Percentiles rank a stretch among this genome's conserved stretches.
Conservation (phyloP, 495 filamentous ascomycete species). For the Bacidia rubella region DNA sequence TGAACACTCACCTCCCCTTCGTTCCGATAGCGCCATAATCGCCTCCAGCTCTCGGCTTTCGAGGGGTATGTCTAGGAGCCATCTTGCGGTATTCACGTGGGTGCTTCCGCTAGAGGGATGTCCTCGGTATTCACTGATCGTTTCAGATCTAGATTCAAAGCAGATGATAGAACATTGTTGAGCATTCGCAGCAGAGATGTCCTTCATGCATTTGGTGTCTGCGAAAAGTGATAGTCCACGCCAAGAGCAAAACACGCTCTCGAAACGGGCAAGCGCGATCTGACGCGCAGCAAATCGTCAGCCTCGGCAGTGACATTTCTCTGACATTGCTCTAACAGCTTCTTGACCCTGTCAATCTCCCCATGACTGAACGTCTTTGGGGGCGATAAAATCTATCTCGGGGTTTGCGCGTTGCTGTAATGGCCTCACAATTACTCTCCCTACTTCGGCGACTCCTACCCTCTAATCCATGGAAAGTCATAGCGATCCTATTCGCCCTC, state of each 20-base stretch:
- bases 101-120: too few relatives aligned
- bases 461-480: slow-evolving; percentile 31
- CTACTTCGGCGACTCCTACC: background rate
- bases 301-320: background rate
- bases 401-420: too few relatives aligned
- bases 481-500: slow-evolving; percentile 40
- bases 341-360: background rate
- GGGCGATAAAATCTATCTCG: too few relatives aligned
- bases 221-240: background rate
- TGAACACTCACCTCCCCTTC: slow-evolving; percentile 9
- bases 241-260: background rate
- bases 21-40: slow-evolving; percentile 11
- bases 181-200: too few relatives aligned
- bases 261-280: background rate
- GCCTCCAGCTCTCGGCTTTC: slow-evolving; percentile 9
- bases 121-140: too few relatives aligned
- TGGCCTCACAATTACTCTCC: background rate
- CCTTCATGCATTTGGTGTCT: background rate
- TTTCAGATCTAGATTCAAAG: too few relatives aligned
- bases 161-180: too few relatives aligned
- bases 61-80: slow-evolving; percentile 10
- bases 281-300: background rate
- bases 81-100: background rate
- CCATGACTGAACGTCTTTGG: too few relatives aligned
- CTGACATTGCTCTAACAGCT: background rate